phyloP scores from a whole-genome alignment of 805 yeast species.

The Sugiyamaella qingdaonensis region DNA sequence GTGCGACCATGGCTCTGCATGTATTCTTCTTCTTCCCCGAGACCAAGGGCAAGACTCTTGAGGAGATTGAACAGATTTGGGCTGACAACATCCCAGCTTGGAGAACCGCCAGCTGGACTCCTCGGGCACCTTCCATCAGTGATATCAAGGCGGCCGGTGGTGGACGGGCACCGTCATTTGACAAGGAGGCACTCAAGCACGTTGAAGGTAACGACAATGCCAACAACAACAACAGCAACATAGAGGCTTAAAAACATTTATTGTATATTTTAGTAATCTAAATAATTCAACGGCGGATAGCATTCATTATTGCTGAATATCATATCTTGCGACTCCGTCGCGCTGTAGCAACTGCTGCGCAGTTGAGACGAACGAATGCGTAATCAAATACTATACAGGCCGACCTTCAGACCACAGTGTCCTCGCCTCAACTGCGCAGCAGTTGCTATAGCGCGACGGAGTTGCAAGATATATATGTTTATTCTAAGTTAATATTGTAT shows the following conservation, averaged over 20 bases:
- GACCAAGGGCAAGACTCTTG: slow-evolving; percentile 37
- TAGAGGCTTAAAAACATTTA: background rate
- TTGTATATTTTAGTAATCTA: background rate
- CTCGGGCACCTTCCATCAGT: slow-evolving; percentile 16
- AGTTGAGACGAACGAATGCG: too few species aligned
- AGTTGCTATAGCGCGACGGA: too few species aligned
- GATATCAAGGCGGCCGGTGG: slow-evolving; percentile 28
- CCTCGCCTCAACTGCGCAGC: too few species aligned
- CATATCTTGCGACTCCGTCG: background rate
- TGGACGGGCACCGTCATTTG: slow-evolving; percentile 28
- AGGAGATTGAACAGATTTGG: slow-evolving; percentile 43
- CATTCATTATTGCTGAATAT: background rate
- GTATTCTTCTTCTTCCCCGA: slow-evolving; percentile 30
- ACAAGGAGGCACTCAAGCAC: slow-evolving; percentile 14
- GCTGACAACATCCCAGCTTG: slow-evolving; percentile 52
- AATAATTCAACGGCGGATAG: too few species aligned
- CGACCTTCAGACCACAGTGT: too few species aligned
- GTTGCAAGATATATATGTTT: too few species aligned
- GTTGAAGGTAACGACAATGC: background rate
- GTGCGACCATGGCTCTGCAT: slow-evolving; percentile 46
- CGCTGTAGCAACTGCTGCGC: too few species aligned
- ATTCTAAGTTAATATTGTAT: too few species aligned
- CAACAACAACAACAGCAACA: too few species aligned
- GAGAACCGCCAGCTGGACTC: slow-evolving; percentile 56
- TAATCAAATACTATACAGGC: too few species aligned